These are phyloP conservation scores for Puccinellia tenuiflora DNA, from an alignment of 176 grass and related monocot species.

Conservation along the genomic window DNA sequence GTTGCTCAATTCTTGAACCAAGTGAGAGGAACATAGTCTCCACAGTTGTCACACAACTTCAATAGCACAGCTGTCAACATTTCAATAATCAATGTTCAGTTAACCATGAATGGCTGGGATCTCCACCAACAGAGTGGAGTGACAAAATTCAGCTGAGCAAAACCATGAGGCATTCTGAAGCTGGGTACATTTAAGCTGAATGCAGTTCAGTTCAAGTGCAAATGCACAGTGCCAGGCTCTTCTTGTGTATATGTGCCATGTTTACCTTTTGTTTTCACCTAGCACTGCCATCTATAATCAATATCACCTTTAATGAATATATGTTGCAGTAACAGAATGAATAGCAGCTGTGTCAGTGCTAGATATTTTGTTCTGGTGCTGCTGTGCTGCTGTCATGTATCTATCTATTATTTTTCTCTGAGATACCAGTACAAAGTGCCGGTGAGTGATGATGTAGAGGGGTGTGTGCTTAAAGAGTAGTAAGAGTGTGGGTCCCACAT, in stretches of 20 bases:
- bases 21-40: neutral
- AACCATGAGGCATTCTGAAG: constrained; percentile 9
- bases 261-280: neutral
- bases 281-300: neutral
- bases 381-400: neutral
- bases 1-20: constrained; percentile 2
- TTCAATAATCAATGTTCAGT: neutral
- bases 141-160: neutral
- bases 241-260: neutral
- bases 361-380: constrained; percentile 22
- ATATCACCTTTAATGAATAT: neutral
- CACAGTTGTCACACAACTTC: neutral
- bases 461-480: constrained; percentile 41
- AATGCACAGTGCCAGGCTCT: neutral
- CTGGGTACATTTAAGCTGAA: neutral
- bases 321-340: neutral
- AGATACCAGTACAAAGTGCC: constrained; percentile 40
- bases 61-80: neutral
- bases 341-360: neutral
- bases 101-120: neutral
- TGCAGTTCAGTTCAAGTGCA: neutral
- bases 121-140: neutral
- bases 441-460: constrained; percentile 49
- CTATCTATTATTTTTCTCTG: neutral
- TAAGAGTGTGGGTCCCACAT: constrained; percentile 38